A percentile compares a stretch with the other conserved stretches of the same genome.
Evolutionary conservation across 1,284 basidiomycete species (phyloP).

Genomic region (Rhodotorula sp.): DNA sequence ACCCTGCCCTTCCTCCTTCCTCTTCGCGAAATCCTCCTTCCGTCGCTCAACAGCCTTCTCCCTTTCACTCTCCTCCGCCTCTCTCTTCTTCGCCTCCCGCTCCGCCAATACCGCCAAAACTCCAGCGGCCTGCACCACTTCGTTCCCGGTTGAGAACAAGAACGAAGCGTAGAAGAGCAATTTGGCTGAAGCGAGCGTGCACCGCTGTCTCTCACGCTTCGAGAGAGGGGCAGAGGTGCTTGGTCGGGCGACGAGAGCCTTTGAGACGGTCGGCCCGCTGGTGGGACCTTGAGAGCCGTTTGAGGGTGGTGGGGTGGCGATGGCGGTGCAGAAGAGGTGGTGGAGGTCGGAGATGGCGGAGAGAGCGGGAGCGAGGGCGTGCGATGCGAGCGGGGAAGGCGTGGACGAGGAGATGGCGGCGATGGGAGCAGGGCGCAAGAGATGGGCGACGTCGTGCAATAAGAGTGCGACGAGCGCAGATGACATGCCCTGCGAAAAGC

Average conservation of each 20-base stretch:
- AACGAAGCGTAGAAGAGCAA: conserved; percentile 26
- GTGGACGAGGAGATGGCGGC: background rate
- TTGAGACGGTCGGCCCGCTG: background rate
- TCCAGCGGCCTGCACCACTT: background rate
- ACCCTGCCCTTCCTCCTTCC: background rate
- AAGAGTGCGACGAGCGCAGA: conserved; percentile 21
- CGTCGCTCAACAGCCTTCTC: background rate
- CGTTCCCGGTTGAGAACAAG: background rate
- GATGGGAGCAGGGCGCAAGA: conserved; percentile 18
- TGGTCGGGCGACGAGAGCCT: conserved; percentile 16
- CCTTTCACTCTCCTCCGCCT: conserved; percentile 11
- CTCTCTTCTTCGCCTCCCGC: conserved; percentile 6
- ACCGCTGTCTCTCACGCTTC: conserved; percentile 4
- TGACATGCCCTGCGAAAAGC: conserved; percentile 1
- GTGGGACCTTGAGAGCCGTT: background rate
- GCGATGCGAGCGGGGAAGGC: conserved; percentile 5
- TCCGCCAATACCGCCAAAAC: conserved; percentile 3
- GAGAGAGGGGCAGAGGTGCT: background rate
- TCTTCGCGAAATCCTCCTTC: background rate
- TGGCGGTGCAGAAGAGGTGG: conserved; percentile 7
- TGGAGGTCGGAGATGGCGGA: conserved; percentile 24
- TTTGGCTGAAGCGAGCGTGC: conserved; percentile 22
- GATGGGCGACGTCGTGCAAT: conserved; percentile 15
- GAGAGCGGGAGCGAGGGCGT: conserved; percentile 6
- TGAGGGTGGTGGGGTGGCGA: background rate